Evolutionary conservation across 139 green algal genomes (phyloP).

Genomic region (Chlamydomonas incerta): DNA sequence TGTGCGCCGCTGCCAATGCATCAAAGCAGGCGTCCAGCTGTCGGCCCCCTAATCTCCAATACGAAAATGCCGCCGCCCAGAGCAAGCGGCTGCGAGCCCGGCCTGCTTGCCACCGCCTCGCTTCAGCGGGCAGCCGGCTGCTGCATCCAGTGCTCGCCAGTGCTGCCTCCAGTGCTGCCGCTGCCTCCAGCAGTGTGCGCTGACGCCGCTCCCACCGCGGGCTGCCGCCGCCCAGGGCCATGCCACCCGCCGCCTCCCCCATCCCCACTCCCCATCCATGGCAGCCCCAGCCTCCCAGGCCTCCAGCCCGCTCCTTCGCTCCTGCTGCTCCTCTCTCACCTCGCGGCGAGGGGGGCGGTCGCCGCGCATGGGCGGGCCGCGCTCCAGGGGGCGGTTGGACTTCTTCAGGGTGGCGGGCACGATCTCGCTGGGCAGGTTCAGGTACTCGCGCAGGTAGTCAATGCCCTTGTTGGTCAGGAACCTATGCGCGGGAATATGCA

Average conservation of each 20-base stretch:
- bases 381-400: slow-evolving; percentile 78
- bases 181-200: neutral
- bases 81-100: too few relatives aligned
- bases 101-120: too few relatives aligned
- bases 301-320: neutral
- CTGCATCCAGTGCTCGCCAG: too few relatives aligned
- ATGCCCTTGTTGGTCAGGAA: slow-evolving; percentile 99
- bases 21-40: too few relatives aligned
- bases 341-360: slow-evolving; percentile 57
- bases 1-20: too few relatives aligned
- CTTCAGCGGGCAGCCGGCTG: too few relatives aligned
- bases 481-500: slow-evolving; percentile 50
- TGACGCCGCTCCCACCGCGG: too few relatives aligned
- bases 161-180: too few relatives aligned
- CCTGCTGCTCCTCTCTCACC: neutral
- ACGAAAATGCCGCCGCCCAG: too few relatives aligned
- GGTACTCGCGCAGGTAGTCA: slow-evolving; percentile 97
- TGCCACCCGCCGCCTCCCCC: neutral
- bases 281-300: too few relatives aligned
- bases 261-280: neutral
- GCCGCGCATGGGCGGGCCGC: slow-evolving; percentile 45
- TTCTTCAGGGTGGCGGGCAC: slow-evolving; percentile 97
- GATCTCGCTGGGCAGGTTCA: slow-evolving; percentile 96
- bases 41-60: too few relatives aligned
- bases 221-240: too few relatives aligned